Conservation (phyloP, 306 rosid species). For the Glycine soja region DNA sequence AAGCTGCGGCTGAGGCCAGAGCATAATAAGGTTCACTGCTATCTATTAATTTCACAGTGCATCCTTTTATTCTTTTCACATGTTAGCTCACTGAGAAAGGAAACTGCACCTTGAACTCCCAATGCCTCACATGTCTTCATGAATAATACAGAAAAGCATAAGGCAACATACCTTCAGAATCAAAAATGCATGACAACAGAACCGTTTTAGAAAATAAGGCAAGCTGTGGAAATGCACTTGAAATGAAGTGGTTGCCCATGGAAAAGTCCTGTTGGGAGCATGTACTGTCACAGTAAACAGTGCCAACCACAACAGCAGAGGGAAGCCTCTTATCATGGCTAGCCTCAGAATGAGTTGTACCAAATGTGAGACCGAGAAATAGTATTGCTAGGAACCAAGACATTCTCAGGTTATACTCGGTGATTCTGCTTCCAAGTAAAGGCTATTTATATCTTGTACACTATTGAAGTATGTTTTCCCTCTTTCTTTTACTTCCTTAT, state of each 20-base stretch:
- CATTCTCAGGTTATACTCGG: slow-evolving; percentile 45
- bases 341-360: slow-evolving; percentile 56
- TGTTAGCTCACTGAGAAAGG: too few relatives aligned
- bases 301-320: too few relatives aligned
- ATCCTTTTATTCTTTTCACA: too few relatives aligned
- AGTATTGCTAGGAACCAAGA: slow-evolving; percentile 57
- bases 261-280: slow-evolving; percentile 67
- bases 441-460: slow-evolving; percentile 5
- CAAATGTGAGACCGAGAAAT: slow-evolving; percentile 52
- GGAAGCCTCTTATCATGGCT: slow-evolving; percentile 53
- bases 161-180: too few relatives aligned
- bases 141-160: too few relatives aligned
- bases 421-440: slow-evolving; percentile 8
- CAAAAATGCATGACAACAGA: too few relatives aligned
- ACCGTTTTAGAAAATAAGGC: neutral
- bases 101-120: too few relatives aligned
- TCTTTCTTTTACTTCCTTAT: neutral
- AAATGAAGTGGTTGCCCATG: slow-evolving; percentile 71
- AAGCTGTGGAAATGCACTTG: slow-evolving; percentile 61
- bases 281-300: too few relatives aligned
- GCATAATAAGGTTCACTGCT: too few relatives aligned
- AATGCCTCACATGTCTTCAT: too few relatives aligned
- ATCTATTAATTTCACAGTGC: too few relatives aligned
- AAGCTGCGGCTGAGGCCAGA: too few relatives aligned
- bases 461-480: slow-evolving; percentile 17